Conservation (phyloP, 1,284 basidiomycete species). For the Tilletia caries region DNA sequence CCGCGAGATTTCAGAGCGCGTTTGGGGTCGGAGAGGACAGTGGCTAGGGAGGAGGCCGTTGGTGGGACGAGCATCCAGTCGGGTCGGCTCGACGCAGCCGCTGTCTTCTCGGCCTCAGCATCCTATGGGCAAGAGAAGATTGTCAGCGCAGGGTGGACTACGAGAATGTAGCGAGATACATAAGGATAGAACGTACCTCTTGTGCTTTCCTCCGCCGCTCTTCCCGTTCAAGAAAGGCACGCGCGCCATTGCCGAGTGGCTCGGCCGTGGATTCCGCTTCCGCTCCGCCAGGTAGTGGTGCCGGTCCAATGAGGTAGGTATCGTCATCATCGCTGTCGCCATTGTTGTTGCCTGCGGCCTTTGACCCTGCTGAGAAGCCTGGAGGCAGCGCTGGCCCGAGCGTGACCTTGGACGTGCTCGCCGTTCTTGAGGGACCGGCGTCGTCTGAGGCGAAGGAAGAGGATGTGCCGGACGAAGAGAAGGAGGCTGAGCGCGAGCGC, state of each 20-base stretch:
- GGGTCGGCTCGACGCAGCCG: conserved; percentile 26
- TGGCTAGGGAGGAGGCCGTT: conserved; percentile 25
- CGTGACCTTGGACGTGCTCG: conserved; percentile 3
- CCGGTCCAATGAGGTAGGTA: conserved; percentile 19
- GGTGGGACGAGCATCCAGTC: conserved; percentile 41
- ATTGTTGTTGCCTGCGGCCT: not conserved
- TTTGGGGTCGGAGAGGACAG: conserved; percentile 26
- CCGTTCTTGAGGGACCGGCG: conserved; percentile 14
- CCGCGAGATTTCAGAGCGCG: conserved; percentile 30
- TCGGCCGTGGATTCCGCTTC: not conserved
- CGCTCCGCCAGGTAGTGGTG: conserved; percentile 10
- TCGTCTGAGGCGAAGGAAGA: conserved; percentile 10
- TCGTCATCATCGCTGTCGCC: not conserved
- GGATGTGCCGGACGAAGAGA: conserved; percentile 10
- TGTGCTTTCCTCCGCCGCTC: conserved; percentile 23
- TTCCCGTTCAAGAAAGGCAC: conserved; percentile 29
- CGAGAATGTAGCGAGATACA: not conserved
- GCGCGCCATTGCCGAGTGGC: conserved; percentile 21
- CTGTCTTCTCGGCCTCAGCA: conserved; percentile 21
- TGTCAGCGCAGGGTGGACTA: not conserved
- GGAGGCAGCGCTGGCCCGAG: conserved; percentile 26
- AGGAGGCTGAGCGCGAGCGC: conserved; percentile 18
- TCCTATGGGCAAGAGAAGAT: conserved; percentile 11
- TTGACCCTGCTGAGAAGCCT: conserved; percentile 12
- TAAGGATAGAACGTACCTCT: conserved; percentile 13